Evolutionary conservation across 805 yeast species (phyloP).

Genomic region (Candida ulmi): DNA sequence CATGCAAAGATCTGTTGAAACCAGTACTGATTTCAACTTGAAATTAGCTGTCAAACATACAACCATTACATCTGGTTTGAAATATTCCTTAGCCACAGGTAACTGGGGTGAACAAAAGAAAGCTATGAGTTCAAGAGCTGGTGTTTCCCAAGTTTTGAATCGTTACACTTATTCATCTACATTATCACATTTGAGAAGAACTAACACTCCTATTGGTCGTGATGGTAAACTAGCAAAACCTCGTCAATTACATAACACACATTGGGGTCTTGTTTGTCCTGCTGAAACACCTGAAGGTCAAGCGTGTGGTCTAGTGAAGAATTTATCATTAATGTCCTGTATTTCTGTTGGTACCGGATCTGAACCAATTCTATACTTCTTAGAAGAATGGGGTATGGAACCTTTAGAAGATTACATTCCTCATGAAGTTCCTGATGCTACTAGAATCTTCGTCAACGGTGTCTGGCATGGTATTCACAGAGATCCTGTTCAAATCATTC

Average conservation of each 20-base stretch:
- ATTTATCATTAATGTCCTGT: slow-evolving; percentile 93
- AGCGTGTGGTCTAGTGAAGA: slow-evolving; percentile 98
- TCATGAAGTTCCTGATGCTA: slow-evolving; percentile 82
- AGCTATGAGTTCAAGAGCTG: slow-evolving; percentile 98
- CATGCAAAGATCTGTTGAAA: slow-evolving; percentile 98
- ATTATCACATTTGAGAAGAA: slow-evolving; percentile 95
- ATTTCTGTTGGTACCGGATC: slow-evolving; percentile 98
- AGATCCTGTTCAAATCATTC: slow-evolving; percentile 89
- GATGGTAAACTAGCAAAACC: slow-evolving; percentile 99
- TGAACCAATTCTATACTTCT: slow-evolving; percentile 84
- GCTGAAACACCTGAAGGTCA: slow-evolving; percentile 99
- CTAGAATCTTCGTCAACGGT: slow-evolving; percentile 95
- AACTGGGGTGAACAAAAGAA: slow-evolving; percentile 99
- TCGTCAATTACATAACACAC: slow-evolving; percentile 97
- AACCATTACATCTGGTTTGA: slow-evolving; percentile 94
- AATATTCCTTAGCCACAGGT: slow-evolving; percentile 98
- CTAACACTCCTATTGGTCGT: slow-evolving; percentile 98
- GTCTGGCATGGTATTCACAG: slow-evolving; percentile 99
- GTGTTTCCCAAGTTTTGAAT: slow-evolving; percentile 97
- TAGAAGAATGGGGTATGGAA: slow-evolving; percentile 99
- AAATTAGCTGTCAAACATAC: slow-evolving; percentile 96
- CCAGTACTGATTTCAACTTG: slow-evolving; percentile 93
- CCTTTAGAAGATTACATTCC: slow-evolving; percentile 95
- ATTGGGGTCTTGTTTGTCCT: slow-evolving; percentile 99
- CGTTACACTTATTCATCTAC: slow-evolving; percentile 99